phyloP scores from a whole-genome alignment of 140 eudicot genomes.

The Ambrosia hybrid region DNA sequence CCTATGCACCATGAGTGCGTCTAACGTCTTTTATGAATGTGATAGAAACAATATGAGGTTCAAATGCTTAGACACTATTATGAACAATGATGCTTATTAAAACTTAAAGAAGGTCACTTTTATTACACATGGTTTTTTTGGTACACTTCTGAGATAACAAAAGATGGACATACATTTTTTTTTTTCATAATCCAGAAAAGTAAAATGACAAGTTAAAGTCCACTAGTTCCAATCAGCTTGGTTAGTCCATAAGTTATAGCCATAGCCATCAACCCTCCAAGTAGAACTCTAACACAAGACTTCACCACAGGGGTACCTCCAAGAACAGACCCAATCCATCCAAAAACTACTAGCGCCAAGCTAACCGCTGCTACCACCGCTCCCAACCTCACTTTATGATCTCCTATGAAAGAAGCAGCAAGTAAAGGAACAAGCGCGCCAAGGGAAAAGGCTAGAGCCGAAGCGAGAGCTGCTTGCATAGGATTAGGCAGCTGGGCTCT shows the following conservation, averaged over 20 bases:
- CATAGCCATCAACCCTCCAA: conserved; percentile 42
- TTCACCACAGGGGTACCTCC: conserved; percentile 32
- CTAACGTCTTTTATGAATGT: too few species aligned
- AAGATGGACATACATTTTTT: background rate
- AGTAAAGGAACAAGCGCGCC: conserved; percentile 39
- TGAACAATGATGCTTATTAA: background rate
- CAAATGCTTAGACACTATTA: too few species aligned
- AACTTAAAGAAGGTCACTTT: background rate
- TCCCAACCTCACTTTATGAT: conserved; percentile 27
- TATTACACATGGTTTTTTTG: background rate
- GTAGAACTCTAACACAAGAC: conserved; percentile 23
- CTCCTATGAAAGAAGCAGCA: conserved; percentile 31
- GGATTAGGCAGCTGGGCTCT: conserved; percentile 27
- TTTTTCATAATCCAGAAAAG: background rate
- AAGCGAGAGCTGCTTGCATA: conserved; percentile 28
- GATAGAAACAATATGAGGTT: too few species aligned
- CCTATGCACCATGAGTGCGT: too few species aligned
- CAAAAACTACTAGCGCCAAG: conserved; percentile 28
- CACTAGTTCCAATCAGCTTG: conserved; percentile 30
- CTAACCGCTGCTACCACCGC: conserved; percentile 37
- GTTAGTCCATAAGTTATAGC: conserved; percentile 32
- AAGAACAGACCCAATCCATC: conserved; percentile 27
- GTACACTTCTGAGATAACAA: background rate
- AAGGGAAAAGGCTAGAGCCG: conserved; percentile 31
- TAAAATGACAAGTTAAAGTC: conserved; percentile 9